Percentiles rank a stretch among this genome's conserved stretches.
Evolutionary conservation across 371 early-diverging fungal genomes (phyloP).

Genomic region (Gilbertella persicaria): DNA sequence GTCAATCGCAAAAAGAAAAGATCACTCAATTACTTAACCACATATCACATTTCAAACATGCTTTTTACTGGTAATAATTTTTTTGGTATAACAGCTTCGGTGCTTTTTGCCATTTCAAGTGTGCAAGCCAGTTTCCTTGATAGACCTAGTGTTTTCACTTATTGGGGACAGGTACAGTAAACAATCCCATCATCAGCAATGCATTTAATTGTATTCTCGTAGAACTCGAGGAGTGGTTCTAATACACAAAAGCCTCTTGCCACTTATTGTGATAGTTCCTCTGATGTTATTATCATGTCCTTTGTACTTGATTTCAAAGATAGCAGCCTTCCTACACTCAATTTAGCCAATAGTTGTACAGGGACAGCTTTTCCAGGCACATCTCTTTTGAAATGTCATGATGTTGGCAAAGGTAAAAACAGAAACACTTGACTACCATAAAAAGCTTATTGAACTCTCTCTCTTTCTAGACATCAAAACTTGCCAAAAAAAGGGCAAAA

Average conservation of each 20-base stretch:
- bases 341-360: conserved; percentile 65
- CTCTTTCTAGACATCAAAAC: conserved; percentile 53
- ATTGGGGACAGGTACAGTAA: conserved; percentile 30
- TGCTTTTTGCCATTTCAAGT: conserved; percentile 3
- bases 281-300: conserved; percentile 61
- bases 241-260: conserved; percentile 42
- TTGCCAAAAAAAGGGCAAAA: conserved; percentile 67
- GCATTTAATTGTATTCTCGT: neutral
- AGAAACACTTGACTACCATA: too few species aligned
- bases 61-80: neutral
- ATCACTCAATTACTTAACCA: too few species aligned
- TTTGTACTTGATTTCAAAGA: conserved; percentile 59
- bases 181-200: neutral
- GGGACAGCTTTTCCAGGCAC: conserved; percentile 53
- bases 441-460: neutral
- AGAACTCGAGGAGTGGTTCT: conserved; percentile 31
- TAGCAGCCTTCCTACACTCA: conserved; percentile 44
- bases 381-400: conserved; percentile 54
- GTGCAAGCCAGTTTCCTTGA: conserved; percentile 9
- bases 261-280: conserved; percentile 57
- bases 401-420: conserved; percentile 47
- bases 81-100: neutral
- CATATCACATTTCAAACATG: conserved; percentile 1
- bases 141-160: conserved; percentile 18
- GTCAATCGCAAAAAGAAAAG: too few species aligned